Evolutionary conservation across 164 flowering plant genomes (phyloP).

Genomic region (Tinospora cordifolia): DNA sequence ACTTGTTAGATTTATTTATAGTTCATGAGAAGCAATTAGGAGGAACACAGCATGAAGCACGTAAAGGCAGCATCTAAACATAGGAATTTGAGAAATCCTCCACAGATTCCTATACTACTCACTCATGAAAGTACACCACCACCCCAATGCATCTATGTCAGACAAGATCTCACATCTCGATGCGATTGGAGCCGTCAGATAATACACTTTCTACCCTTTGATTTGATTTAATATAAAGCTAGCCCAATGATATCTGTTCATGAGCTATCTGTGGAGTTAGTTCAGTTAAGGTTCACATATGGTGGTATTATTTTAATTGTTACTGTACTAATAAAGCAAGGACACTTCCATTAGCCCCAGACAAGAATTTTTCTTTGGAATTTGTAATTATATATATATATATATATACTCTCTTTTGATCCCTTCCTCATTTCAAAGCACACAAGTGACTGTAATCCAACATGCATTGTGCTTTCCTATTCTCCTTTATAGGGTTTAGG

Average conservation of each 20-base stretch:
- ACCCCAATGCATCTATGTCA: background rate
- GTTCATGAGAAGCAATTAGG: background rate
- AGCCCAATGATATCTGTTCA: background rate
- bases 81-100: background rate
- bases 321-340: slow-evolving; percentile 18
- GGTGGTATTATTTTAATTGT: background rate
- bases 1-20: background rate
- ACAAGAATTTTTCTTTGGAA: slow-evolving; percentile 25
- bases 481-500: slow-evolving; percentile 33
- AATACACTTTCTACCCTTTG: background rate
- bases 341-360: slow-evolving; percentile 30
- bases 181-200: slow-evolving; percentile 5
- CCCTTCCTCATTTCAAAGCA: slow-evolving; percentile 26
- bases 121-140: background rate
- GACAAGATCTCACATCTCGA: background rate
- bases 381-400: slow-evolving; percentile 8
- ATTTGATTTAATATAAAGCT: slow-evolving; percentile 4
- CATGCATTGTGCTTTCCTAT: slow-evolving; percentile 25
- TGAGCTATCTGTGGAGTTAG: background rate
- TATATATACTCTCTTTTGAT: background rate
- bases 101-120: background rate
- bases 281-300: too few species aligned
- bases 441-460: slow-evolving; percentile 25
- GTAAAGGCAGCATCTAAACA: slow-evolving; percentile 1
- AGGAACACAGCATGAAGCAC: background rate